These are phyloP conservation scores for Elaeis oleifera DNA, from an alignment of 202 grass and related monocot genomes.

Conservation along the genomic window DNA sequence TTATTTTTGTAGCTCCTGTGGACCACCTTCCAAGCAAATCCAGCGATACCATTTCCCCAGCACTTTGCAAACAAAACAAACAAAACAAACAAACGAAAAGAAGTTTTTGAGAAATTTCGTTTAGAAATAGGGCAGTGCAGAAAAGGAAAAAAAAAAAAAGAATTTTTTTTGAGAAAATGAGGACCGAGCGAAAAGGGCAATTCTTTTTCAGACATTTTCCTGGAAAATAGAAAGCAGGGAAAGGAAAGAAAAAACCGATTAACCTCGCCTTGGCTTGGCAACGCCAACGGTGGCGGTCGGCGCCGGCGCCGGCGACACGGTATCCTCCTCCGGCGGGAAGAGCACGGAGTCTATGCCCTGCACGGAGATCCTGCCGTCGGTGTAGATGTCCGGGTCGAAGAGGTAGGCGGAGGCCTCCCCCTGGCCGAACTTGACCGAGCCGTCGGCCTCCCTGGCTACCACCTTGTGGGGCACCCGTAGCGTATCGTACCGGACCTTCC, in stretches of 20 bases:
- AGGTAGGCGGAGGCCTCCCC: slow-evolving; percentile 61
- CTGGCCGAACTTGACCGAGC: slow-evolving; percentile 77
- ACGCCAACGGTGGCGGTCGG: slow-evolving; percentile 27
- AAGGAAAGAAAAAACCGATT: slow-evolving; percentile 5
- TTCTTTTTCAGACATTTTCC: too few relatives aligned
- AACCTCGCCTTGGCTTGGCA: slow-evolving; percentile 62
- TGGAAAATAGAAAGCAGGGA: too few relatives aligned
- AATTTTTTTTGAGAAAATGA: too few relatives aligned
- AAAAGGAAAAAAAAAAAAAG: too few relatives aligned
- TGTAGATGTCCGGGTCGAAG: slow-evolving; percentile 82
- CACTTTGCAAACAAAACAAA: too few relatives aligned
- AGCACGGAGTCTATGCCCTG: slow-evolving; percentile 90
- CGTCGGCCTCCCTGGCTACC: slow-evolving; percentile 53
- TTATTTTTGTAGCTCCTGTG: too few relatives aligned
- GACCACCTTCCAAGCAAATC: too few relatives aligned
- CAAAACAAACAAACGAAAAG: too few relatives aligned
- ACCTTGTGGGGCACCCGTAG: slow-evolving; percentile 66
- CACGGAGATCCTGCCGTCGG: slow-evolving; percentile 73
- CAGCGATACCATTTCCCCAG: too few relatives aligned
- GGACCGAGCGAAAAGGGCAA: too few relatives aligned
- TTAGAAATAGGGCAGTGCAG: too few relatives aligned
- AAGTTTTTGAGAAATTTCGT: too few relatives aligned
- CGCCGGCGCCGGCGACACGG: background rate
- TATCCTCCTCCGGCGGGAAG: slow-evolving; percentile 44
- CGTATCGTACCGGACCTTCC: slow-evolving; percentile 64